These are phyloP conservation scores for Dujonia santamariae DNA, from an alignment of 1,139 yeast genomes.

Conservation along the genomic window DNA sequence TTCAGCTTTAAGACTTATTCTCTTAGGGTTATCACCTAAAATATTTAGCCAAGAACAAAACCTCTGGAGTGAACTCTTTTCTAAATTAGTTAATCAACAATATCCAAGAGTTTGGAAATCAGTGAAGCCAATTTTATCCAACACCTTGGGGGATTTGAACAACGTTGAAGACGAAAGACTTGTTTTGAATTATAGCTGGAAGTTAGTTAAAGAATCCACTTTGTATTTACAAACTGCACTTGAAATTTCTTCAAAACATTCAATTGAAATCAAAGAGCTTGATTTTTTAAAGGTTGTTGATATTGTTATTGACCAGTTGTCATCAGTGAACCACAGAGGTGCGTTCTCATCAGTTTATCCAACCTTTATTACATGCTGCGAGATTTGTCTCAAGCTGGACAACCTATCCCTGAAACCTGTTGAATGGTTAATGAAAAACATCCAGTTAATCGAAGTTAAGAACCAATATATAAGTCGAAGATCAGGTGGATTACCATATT, in stretches of 20 bases:
- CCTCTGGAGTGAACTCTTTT: conserved; percentile 7
- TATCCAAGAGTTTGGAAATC: conserved; percentile 49
- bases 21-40: conserved; percentile 28
- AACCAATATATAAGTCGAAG: conserved; percentile 77
- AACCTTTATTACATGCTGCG: conserved; percentile 63
- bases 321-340: conserved; percentile 81
- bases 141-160: conserved; percentile 40
- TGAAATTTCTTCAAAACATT: neutral
- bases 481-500: conserved; percentile 86
- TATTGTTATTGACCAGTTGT: conserved; percentile 60
- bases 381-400: conserved; percentile 39
- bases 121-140: conserved; percentile 55
- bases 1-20: conserved; percentile 51
- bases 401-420: conserved; percentile 29
- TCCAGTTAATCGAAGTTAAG: conserved; percentile 51
- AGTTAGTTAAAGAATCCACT: conserved; percentile 78
- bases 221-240: conserved; percentile 47
- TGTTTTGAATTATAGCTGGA: conserved; percentile 77
- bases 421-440: conserved; percentile 54
- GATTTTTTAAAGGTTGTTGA: conserved; percentile 28
- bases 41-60: conserved; percentile 1
- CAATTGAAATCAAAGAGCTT: conserved; percentile 9
- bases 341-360: conserved; percentile 89
- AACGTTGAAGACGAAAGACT: conserved; percentile 39
- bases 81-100: conserved; percentile 7